These are phyloP conservation scores for Trifolium pratense DNA, from an alignment of 306 rosid species.

Conservation along the genomic window DNA sequence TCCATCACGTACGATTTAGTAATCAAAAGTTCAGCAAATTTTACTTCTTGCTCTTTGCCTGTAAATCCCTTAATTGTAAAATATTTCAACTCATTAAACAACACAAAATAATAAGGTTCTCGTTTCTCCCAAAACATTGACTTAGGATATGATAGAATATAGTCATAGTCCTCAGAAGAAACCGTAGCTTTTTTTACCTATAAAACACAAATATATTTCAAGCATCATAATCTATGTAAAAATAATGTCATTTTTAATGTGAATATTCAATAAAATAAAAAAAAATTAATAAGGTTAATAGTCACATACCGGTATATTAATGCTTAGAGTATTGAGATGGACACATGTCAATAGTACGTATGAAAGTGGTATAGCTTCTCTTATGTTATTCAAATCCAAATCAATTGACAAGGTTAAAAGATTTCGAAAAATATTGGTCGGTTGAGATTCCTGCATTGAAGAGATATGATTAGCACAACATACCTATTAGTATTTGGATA, in stretches of 20 bases:
- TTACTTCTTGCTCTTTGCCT: constrained; percentile 37
- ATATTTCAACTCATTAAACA: constrained; percentile 22
- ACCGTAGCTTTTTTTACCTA: not conserved
- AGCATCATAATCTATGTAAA: not conserved
- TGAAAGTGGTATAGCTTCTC: not conserved
- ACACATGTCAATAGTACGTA: not conserved
- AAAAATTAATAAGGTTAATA: not conserved
- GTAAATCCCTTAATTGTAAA: constrained; percentile 12
- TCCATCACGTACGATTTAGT: not conserved
- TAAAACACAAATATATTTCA: not conserved
- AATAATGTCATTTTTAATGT: not conserved
- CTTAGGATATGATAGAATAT: not conserved
- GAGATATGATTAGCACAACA: not conserved
- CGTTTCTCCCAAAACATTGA: constrained; percentile 33
- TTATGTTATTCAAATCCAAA: constrained; percentile 39
- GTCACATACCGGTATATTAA: constrained; percentile 31
- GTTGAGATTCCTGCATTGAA: constrained; percentile 4
- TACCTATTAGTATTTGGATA: too few species aligned
- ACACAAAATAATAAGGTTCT: not conserved
- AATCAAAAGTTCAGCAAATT: constrained; percentile 37
- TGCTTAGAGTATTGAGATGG: constrained; percentile 14
- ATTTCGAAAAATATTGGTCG: not conserved
- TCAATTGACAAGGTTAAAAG: constrained; percentile 31
- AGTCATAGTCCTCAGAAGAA: not conserved
- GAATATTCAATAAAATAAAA: not conserved